Evolutionary conservation across 139 green algal species (phyloP), one percentile per base, ranked within the genome.

Genomic region (Haematococcus sp.): DNA sequence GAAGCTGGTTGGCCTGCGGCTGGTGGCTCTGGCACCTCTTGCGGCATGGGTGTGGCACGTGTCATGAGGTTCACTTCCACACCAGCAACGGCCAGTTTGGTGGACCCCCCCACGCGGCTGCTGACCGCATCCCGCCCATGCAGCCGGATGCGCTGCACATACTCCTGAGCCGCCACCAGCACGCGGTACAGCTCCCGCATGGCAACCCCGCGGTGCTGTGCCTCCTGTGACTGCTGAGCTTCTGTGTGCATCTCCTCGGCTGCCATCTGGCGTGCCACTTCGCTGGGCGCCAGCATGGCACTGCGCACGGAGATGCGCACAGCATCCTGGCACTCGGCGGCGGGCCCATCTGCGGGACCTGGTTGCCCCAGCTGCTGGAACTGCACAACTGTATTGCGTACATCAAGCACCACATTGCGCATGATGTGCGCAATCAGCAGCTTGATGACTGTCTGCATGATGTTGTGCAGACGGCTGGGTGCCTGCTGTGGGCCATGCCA

Each of bases 401-500:
- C 22, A 61, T 61, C 25, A 7, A 49, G 40, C 40, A 61, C 54
- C 9, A 61, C 7, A 13, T 28, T 61, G 22, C n/a, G 54, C 22
- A 28, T 61, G n/a, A 61, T 61, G 54, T 61, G 54, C 11, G n/a
- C 54, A 20, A 27, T 32, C n/a, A 61, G 19, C 52, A 61, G 23
- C 58, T 65, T 65, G 23, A 65, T 65, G 58, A 30, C 58, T 40
- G 28, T 40, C n/a, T 65, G n/a, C n/a, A 40, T 65, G 58, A 65
- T 30, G 28, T 34, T 65, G n/a, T 65, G 58, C 58, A 65, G 17
- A 16, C 58, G 28, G 58, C 58, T 65, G 58, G 58, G 58, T 9
- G n/a, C 58, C 25, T 65, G 58, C 58, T 46, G 43, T n/a, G 27
- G 31, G 9, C 56, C 67, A 15, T 43, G 2, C 74, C 74, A 80